These are phyloP conservation scores for Monilinia fructigena DNA, from an alignment of 2,329 filamentous ascomycete species.

Conservation along the genomic window DNA sequence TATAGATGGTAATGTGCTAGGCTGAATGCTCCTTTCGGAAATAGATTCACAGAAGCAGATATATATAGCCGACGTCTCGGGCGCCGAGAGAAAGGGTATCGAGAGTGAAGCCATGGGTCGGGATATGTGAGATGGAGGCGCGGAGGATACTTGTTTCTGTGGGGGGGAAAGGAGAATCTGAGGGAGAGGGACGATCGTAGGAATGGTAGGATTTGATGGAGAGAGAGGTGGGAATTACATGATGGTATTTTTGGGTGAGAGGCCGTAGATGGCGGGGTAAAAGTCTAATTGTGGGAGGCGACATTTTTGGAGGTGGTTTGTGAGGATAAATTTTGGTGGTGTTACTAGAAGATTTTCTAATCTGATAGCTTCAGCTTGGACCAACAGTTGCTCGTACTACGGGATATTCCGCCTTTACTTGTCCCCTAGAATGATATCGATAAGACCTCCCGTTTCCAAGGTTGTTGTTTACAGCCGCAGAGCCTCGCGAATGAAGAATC, in stretches of 20 bases:
- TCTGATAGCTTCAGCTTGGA: slow-evolving; percentile 13
- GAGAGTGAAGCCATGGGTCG: slow-evolving; percentile 76
- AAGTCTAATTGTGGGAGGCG: slow-evolving; percentile 6
- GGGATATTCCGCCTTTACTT: slow-evolving; percentile 12
- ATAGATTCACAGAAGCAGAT: slow-evolving; percentile 79
- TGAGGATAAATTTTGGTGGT: slow-evolving; percentile 23
- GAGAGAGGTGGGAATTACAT: background rate
- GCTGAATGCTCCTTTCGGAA: slow-evolving; percentile 77
- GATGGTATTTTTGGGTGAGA: background rate
- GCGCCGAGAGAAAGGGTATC: slow-evolving; percentile 73
- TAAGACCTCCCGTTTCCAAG: background rate
- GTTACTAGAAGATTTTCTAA: slow-evolving; percentile 16
- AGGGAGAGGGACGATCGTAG: slow-evolving; percentile 63
- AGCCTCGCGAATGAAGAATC: background rate
- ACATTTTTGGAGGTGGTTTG: slow-evolving; percentile 21
- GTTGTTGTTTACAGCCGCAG: background rate
- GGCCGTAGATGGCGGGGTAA: slow-evolving; percentile 20
- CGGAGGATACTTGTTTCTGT: slow-evolving; percentile 76
- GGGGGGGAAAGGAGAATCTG: slow-evolving; percentile 59
- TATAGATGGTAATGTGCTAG: slow-evolving; percentile 77
- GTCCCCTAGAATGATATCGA: no score
- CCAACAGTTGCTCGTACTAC: slow-evolving; percentile 6
- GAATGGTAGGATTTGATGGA: slow-evolving; percentile 59
- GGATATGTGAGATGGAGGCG: slow-evolving; percentile 76
- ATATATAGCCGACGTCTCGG: slow-evolving; percentile 79